Evolutionary conservation across 495 filamentous ascomycete genomes (phyloP).

Genomic region (Margaritispora aquatica): DNA sequence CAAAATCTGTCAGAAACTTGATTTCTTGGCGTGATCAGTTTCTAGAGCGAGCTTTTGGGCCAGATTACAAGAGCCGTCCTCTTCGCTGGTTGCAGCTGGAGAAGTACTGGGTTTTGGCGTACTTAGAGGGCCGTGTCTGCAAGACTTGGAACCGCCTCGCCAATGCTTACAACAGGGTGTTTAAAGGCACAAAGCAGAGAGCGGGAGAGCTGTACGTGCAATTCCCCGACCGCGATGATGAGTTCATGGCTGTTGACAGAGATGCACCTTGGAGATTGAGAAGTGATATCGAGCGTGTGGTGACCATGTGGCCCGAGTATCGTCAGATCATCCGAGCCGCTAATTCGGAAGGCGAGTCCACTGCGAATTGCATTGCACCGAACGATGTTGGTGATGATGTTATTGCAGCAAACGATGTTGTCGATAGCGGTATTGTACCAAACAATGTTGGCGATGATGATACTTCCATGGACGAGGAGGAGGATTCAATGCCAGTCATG

Average conservation of each 20-base stretch:
- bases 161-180: neutral
- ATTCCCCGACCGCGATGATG: neutral
- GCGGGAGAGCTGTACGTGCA: neutral
- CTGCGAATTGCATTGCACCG: too few species aligned
- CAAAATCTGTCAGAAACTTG: neutral
- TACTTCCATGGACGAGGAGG: too few species aligned
- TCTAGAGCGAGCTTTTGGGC: neutral
- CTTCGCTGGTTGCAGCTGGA: neutral
- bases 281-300: neutral
- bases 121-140: neutral
- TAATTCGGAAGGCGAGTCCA: too few species aligned
- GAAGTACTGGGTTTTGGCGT: neutral
- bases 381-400: too few species aligned
- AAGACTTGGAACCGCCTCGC: neutral
- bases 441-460: too few species aligned
- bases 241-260: neutral
- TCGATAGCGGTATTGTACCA: too few species aligned
- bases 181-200: neutral
- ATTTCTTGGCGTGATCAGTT: neutral
- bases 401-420: too few species aligned
- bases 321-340: too few species aligned
- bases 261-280: neutral
- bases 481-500: too few species aligned
- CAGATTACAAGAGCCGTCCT: neutral
- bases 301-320: neutral